Base-by-base conservation (phyloP, 2,329 filamentous ascomycete species). In the Talaromyces rugulosus region DNA sequence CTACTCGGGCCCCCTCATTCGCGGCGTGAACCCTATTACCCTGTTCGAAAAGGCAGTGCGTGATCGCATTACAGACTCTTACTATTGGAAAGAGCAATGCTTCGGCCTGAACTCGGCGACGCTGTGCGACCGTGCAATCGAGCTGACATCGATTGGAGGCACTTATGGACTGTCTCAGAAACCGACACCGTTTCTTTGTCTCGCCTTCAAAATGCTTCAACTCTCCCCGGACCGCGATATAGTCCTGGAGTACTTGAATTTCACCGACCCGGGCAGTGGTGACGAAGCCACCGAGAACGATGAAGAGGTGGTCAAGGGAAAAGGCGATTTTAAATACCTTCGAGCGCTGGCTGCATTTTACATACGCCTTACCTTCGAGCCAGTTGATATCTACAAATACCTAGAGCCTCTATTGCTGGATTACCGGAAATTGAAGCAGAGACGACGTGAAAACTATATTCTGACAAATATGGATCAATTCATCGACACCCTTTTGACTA, bases 1-100 rank as follows among this genome's bases (percentile, higher is more conserved):
- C 73, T 90, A 91, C 73, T 82, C 81, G 12, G 90, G 88, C 53
- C 78, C 87, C 40, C 85, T 96, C 27, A 88, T 95, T 65, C 92
- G 94, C 74, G 92, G 92, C 64, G 89, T 96, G 71, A 97, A 97
- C 79, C 94, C 94, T 0, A 91, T 92, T n/a, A 93, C 90, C 4
- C 90, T 98, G 63, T 90, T 98, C 84, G 94, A 98, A 77, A 96
- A 96, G 76, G 90, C 92, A 47, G 92, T 97, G 67, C 90, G 91
- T 72, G 95, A 99, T 78, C 92, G 95, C 73, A 97, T 99, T 76
- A 87, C 93, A 68, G 92, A 96, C 72, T 91, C 88, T 59, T 96
- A 96, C 79, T 99, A 96, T 81, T 99, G 92, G 90, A 97, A 97
- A 77, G 95, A 98, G 78, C 93, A 97, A 80, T 97, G 95, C 75